These are phyloP conservation scores for Boletus pseudopeckii DNA, from an alignment of 768 basidiomycete species.

Conservation along the genomic window DNA sequence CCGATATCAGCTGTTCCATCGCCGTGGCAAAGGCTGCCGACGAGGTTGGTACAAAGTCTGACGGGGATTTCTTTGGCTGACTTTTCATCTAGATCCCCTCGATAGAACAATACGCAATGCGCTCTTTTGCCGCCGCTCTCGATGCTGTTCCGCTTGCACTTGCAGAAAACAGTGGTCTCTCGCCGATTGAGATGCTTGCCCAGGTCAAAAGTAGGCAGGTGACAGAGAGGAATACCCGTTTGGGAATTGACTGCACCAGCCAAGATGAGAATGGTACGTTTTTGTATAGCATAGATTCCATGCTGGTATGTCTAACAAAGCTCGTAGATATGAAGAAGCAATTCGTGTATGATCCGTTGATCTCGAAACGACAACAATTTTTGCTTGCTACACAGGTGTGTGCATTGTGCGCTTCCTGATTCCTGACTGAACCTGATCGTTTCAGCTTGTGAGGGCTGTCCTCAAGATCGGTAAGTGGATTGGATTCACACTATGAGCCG, in stretches of 20 bases:
- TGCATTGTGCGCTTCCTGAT: background rate
- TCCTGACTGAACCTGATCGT: conserved; percentile 1
- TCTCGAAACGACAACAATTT: conserved; percentile 97
- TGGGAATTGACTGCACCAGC: conserved; percentile 93
- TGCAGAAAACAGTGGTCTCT: conserved; percentile 95
- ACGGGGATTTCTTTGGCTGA: background rate
- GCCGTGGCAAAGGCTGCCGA: conserved; percentile 95
- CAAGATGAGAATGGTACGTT: conserved; percentile 78
- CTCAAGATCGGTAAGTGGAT: conserved; percentile 73
- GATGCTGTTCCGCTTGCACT: conserved; percentile 95
- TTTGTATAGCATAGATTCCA: background rate
- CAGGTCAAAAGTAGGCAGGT: conserved; percentile 94
- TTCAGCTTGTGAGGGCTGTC: conserved; percentile 76
- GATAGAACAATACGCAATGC: conserved; percentile 99
- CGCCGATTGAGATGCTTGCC: conserved; percentile 95
- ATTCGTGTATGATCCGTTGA: conserved; percentile 94
- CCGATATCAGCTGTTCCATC: conserved; percentile 92
- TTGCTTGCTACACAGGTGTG: conserved; percentile 91
- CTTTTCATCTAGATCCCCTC: conserved; percentile 66
- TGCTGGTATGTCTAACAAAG: background rate
- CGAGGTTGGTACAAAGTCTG: conserved; percentile 50
- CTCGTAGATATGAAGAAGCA: conserved; percentile 92
- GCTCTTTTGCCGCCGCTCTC: conserved; percentile 94
- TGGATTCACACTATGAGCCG: background rate
- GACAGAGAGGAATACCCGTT: conserved; percentile 71